A percentile compares a stretch with the other conserved stretches of the same genome.
These are phyloP conservation scores for Trichosporon coremiiforme DNA, from an alignment of 1,284 basidiomycete genomes.

Conservation along the genomic window DNA sequence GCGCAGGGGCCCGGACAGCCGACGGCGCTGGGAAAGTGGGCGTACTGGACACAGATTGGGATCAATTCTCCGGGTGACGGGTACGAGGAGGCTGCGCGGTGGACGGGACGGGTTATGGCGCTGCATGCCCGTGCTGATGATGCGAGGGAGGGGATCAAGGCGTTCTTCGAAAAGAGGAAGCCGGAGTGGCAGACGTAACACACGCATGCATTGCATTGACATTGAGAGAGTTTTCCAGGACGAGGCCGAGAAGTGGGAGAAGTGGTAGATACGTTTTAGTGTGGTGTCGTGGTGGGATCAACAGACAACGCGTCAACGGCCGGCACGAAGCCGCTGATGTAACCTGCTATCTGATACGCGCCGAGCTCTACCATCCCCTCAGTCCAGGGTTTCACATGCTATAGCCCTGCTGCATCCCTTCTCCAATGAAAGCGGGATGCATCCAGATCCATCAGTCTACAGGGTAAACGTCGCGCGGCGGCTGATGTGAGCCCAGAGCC, in stretches of 20 bases:
- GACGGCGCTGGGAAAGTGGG: conserved; percentile 31
- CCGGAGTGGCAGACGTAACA: conserved; percentile 30
- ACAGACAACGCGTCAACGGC: too few relatives aligned
- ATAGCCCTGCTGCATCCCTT: too few relatives aligned
- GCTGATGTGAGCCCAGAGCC: not conserved
- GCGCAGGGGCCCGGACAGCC: conserved; percentile 29
- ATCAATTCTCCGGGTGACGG: conserved; percentile 28
- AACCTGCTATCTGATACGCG: too few relatives aligned
- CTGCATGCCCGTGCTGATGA: conserved; percentile 31
- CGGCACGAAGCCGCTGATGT: too few relatives aligned
- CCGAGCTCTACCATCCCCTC: too few relatives aligned
- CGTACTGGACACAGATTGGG: conserved; percentile 32
- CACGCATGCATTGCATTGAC: not conserved
- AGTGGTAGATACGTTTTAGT: too few relatives aligned
- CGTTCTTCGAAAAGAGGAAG: conserved; percentile 32
- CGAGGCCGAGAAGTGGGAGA: too few relatives aligned
- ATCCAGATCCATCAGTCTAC: too few relatives aligned
- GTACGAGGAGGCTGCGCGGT: conserved; percentile 30
- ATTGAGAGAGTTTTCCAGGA: too few relatives aligned
- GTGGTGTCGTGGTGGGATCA: too few relatives aligned
- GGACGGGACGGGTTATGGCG: conserved; percentile 33
- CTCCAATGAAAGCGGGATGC: too few relatives aligned
- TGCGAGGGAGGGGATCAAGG: conserved; percentile 29
- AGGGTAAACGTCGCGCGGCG: not conserved
- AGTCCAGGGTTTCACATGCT: too few relatives aligned